A percentile compares a stretch with the other conserved stretches of the same genome.
Evolutionary conservation across 345 rosid genomes (phyloP).

Genomic region (Aquilaria yunnanensis): DNA sequence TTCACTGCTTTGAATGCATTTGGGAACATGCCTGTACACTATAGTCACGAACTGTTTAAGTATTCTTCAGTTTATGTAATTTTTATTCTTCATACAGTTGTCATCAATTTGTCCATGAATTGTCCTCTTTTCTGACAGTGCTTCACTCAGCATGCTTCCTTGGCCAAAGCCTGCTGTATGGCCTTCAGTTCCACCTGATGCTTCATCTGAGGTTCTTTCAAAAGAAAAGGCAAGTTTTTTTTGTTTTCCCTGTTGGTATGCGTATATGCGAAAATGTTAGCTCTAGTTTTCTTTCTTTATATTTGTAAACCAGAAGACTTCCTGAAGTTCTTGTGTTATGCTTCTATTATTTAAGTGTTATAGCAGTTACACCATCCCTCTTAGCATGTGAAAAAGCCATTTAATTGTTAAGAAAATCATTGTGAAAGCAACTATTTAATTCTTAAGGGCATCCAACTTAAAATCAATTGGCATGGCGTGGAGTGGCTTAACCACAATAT

Average conservation of each 20-base stretch:
- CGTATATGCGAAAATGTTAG: too few relatives aligned
- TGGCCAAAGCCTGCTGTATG: constrained; percentile 98
- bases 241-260: not conserved
- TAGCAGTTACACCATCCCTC: not conserved
- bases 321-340: not conserved
- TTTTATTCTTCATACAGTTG: too few relatives aligned
- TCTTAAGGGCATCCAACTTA: too few relatives aligned
- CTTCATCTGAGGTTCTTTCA: constrained; percentile 73
- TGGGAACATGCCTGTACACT: too few relatives aligned
- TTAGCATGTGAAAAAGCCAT: not conserved
- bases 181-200: constrained; percentile 87
- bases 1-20: too few relatives aligned
- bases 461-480: too few relatives aligned
- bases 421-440: too few relatives aligned
- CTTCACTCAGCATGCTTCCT: constrained; percentile 94
- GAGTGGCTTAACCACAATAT: too few relatives aligned
- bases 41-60: too few relatives aligned
- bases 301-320: not conserved
- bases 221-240: constrained; percentile 84
- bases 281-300: not conserved
- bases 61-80: too few relatives aligned
- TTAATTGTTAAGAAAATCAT: too few relatives aligned
- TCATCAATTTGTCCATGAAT: too few relatives aligned
- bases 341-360: constrained; percentile 5
- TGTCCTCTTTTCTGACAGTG: constrained; percentile 47